Evolutionary conservation across 441 rosid genomes (phyloP), one percentile per base, ranked within the genome.

Genomic region (Melianthus villosus): DNA sequence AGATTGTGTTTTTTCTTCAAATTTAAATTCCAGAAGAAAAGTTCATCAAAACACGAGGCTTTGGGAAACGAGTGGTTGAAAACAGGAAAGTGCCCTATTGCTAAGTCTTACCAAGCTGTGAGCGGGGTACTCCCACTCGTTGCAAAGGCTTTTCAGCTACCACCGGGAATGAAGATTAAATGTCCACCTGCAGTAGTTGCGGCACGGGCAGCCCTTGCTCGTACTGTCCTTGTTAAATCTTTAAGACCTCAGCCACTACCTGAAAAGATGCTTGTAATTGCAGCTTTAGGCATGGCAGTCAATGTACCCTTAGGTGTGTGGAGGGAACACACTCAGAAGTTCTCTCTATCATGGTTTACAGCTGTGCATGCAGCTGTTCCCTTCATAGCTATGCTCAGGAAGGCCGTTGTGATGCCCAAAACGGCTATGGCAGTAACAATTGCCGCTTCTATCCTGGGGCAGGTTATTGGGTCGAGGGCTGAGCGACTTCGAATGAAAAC

Each of bases 301-400:
- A 77, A 77, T 42, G 71, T 77, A 45, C 86, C 82, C 4, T 42
- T 77, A 30, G 86, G 86, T 12, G 47, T 77, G 18, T 77, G 86
- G 86, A 65, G 82, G 68, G 86, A 73, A 38, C 82, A 77, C 64
- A 71, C 86, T 5, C 51, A 67, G 38, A 73, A 77, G 33, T 73
- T 57, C 50, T 77, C 79, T 0, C 64, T 65, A 16, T 63, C 82
- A 34, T 77, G 86, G 86, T 71, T 77, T 56, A 51, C 55, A 9
- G 82, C 86, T 1, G 64, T 77, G 33, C 87, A 77, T 11, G 82
- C 87, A 6, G 82, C 82, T n/a, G 82, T 74, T 50, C 87, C 87
- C 0, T 78, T 78, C 63, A 67, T 78, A 41, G 87, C 51, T 18
- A 69, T 78, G 63, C 72, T 74, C 7, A 67, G 87, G 57, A 78